These are phyloP conservation scores for Arthrobotrys musiformis DNA, from an alignment of 2,329 filamentous ascomycete species.

Conservation along the genomic window DNA sequence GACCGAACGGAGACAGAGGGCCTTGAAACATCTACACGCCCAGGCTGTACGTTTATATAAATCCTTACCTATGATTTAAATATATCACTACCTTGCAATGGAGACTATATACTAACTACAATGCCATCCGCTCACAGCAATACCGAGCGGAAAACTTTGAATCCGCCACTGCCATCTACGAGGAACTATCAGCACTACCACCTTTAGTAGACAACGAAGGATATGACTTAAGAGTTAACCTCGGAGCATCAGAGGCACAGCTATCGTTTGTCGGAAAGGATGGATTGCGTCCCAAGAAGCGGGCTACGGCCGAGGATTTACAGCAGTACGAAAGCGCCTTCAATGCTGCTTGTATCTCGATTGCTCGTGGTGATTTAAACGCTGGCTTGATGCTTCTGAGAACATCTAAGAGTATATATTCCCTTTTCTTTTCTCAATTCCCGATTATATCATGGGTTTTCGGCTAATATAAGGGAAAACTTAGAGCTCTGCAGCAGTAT, in stretches of 20 bases:
- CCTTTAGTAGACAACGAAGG: conserved; percentile 70
- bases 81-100: background rate
- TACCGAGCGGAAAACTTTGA: conserved; percentile 80
- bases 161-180: conserved; percentile 73
- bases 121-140: conserved; percentile 62
- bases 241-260: conserved; percentile 77
- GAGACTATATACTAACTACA: background rate
- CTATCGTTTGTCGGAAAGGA: conserved; percentile 74
- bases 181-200: conserved; percentile 67
- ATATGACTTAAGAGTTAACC: conserved; percentile 80
- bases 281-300: conserved; percentile 67
- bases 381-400: conserved; percentile 75
- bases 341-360: conserved; percentile 79
- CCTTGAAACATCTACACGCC: conserved; percentile 67
- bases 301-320: conserved; percentile 71
- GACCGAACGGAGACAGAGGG: conserved; percentile 60
- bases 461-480: background rate
- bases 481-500: conserved; percentile 75
- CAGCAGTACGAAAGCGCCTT: conserved; percentile 85
- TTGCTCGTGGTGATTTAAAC: conserved; percentile 75
- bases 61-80: background rate
- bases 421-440: background rate
- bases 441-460: background rate
- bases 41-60: conserved; percentile 64
- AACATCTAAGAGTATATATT: conserved; percentile 68